phyloP scores from a whole-genome alignment of 2,329 filamentous ascomycete genomes.

The Hymenoscyphus infarciens region DNA sequence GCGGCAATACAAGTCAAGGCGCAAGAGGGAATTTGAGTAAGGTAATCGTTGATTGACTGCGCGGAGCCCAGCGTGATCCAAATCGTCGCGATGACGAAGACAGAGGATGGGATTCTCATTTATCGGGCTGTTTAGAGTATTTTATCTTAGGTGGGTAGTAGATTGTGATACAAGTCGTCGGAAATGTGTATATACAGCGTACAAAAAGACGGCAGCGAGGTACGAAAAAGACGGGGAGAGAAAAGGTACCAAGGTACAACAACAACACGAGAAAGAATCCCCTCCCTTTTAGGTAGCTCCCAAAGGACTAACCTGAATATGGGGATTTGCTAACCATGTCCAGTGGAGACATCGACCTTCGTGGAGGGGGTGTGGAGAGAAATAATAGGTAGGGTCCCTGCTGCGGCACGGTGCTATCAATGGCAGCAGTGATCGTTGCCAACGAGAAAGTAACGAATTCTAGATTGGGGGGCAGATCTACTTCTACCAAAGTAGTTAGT shows the following conservation, averaged over 20 bases:
- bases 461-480: too few species aligned
- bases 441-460: too few species aligned
- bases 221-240: background rate
- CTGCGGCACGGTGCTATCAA: background rate
- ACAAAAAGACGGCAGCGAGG: background rate
- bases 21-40: background rate
- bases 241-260: background rate
- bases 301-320: background rate
- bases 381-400: background rate
- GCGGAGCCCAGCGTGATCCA: background rate
- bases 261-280: background rate
- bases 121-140: too few species aligned
- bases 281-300: background rate
- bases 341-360: background rate
- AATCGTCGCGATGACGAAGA: background rate
- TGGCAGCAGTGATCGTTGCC: background rate
- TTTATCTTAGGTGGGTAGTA: too few species aligned
- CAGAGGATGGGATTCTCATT: background rate
- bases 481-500: too few species aligned
- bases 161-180: background rate
- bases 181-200: background rate
- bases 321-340: background rate
- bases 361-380: background rate
- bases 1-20: background rate
- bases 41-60: background rate